Evolutionary conservation across 2,329 filamentous ascomycete genomes (phyloP).

Genomic region (Ceratocystis variospora): DNA sequence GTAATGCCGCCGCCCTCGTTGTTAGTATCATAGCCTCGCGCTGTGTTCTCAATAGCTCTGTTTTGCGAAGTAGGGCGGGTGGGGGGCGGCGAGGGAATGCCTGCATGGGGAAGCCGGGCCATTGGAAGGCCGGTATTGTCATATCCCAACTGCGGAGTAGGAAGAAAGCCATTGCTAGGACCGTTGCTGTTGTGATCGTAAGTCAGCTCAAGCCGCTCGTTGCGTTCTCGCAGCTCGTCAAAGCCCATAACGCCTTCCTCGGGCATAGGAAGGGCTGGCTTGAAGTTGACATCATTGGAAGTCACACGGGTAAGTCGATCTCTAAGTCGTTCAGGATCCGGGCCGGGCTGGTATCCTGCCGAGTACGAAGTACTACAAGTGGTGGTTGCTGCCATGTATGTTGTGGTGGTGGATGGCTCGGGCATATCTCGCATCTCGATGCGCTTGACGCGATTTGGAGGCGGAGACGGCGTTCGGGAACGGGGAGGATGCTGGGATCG

Average conservation of each 20-base stretch:
- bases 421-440: slow-evolving; percentile 19
- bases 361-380: slow-evolving; percentile 13
- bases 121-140: slow-evolving; percentile 17
- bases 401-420: slow-evolving; percentile 11
- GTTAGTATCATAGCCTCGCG: background rate
- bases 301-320: slow-evolving; percentile 16
- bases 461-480: slow-evolving; percentile 16
- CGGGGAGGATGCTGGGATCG: slow-evolving; percentile 16
- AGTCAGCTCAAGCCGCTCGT: slow-evolving; percentile 10
- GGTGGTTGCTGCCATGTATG: slow-evolving; percentile 7
- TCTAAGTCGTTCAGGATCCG: slow-evolving; percentile 13
- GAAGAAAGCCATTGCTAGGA: background rate
- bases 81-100: slow-evolving; percentile 16
- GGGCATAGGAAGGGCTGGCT: slow-evolving; percentile 16
- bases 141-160: slow-evolving; percentile 10
- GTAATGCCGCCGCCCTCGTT: background rate
- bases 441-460: slow-evolving; percentile 15
- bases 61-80: slow-evolving; percentile 16
- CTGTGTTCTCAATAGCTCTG: background rate
- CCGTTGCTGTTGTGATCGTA: background rate
- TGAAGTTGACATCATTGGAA: slow-evolving; percentile 13
- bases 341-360: slow-evolving; percentile 10
- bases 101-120: slow-evolving; percentile 15
- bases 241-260: slow-evolving; percentile 18
- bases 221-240: slow-evolving; percentile 16